Conservation (phyloP, 2,329 filamentous ascomycete species). For the Aspergillus sclerotialis region DNA sequence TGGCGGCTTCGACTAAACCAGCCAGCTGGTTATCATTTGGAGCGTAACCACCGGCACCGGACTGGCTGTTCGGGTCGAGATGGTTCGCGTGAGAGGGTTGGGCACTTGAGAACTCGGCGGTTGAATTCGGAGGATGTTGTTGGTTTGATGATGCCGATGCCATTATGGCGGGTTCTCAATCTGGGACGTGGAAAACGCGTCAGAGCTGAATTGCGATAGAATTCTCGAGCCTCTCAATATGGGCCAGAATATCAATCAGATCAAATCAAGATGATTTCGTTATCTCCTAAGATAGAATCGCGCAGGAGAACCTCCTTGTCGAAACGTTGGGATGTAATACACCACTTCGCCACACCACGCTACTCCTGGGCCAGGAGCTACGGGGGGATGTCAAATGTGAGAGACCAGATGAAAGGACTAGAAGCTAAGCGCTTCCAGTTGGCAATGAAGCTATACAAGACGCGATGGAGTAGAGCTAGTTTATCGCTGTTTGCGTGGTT, state of each 20-base stretch:
- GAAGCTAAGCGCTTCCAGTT: neutral
- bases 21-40: slow-evolving; percentile 39
- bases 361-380: too few species aligned
- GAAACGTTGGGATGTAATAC: too few species aligned
- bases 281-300: too few species aligned
- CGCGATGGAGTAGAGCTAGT: slow-evolving; percentile 16
- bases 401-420: neutral
- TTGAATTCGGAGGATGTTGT: slow-evolving; percentile 22
- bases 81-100: slow-evolving; percentile 18
- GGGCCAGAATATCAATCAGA: too few species aligned
- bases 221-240: too few species aligned
- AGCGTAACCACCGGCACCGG: slow-evolving; percentile 23
- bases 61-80: slow-evolving; percentile 23
- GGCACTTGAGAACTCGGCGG: slow-evolving; percentile 19
- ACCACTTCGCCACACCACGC: too few species aligned
- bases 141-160: slow-evolving; percentile 22
- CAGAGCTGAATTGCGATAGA: too few species aligned
- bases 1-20: slow-evolving; percentile 40
- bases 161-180: slow-evolving; percentile 12
- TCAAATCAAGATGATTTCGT: too few species aligned
- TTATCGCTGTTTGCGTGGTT: slow-evolving; percentile 32
- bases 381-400: too few species aligned
- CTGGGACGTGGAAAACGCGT: too few species aligned
- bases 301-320: too few species aligned
- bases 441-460: neutral